phyloP scores from a whole-genome alignment of 371 early-diverging fungal species.

The Mucor racemosus region DNA sequence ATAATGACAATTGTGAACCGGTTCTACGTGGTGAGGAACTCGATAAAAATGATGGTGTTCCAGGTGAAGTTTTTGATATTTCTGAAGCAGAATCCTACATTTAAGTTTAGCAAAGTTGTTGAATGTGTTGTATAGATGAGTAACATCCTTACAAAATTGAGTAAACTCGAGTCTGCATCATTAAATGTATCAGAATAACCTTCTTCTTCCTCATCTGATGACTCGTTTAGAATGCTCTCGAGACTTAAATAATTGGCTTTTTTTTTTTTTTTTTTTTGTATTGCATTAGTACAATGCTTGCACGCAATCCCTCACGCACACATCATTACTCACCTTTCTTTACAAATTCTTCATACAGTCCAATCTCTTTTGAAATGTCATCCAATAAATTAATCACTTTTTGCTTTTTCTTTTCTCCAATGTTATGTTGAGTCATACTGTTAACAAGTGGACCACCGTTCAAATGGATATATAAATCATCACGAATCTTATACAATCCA shows the following conservation, averaged over 20 bases:
- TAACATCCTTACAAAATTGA: slow-evolving; percentile 38
- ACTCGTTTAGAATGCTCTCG: slow-evolving; percentile 59
- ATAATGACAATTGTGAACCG: slow-evolving; percentile 18
- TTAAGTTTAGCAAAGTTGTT: not conserved
- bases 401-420: slow-evolving; percentile 50
- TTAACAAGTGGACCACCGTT: slow-evolving; percentile 58
- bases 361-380: slow-evolving; percentile 66
- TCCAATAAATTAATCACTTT: slow-evolving; percentile 63
- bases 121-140: not conserved
- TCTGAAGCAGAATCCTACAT: slow-evolving; percentile 51
- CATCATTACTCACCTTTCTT: slow-evolving; percentile 59
- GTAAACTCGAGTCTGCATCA: slow-evolving; percentile 46
- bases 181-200: slow-evolving; percentile 28
- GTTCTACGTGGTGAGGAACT: slow-evolving; percentile 20
- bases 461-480: slow-evolving; percentile 63
- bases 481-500: slow-evolving; percentile 63
- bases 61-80: slow-evolving; percentile 37
- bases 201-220: slow-evolving; percentile 51
- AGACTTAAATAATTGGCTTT: slow-evolving; percentile 55
- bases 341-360: slow-evolving; percentile 79
- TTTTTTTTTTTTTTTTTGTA: not conserved
- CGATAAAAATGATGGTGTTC: slow-evolving; percentile 26
- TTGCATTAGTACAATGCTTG: too few species aligned
- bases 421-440: slow-evolving; percentile 31
- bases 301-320: too few species aligned